phyloP scores from a whole-genome alignment of 805 yeast genomes.

The Maudiozyma turicensis region DNA sequence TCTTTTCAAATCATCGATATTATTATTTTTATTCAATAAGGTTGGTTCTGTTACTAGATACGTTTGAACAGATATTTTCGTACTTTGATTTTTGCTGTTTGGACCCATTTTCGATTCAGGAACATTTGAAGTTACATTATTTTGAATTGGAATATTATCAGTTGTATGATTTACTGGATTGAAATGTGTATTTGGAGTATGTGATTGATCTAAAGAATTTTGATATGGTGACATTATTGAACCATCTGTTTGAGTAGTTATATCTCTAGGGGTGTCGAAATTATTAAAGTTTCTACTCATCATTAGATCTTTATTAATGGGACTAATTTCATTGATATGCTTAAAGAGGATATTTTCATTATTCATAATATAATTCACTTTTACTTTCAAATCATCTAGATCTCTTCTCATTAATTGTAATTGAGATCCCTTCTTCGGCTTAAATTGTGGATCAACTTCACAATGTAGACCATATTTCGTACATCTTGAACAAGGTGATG shows the following conservation, averaged over 20 bases:
- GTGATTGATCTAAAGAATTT: not conserved
- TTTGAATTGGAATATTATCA: not conserved
- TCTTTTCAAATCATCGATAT: not conserved
- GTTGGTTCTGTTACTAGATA: constrained; percentile 37
- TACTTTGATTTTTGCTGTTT: not conserved
- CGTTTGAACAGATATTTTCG: constrained; percentile 33
- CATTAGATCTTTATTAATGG: constrained; percentile 2
- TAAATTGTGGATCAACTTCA: constrained; percentile 83
- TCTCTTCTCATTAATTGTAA: constrained; percentile 76
- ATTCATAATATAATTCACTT: constrained; percentile 55
- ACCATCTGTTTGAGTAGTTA: not conserved
- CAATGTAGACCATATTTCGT: constrained; percentile 69
- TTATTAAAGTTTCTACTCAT: not conserved
- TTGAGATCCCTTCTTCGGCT: constrained; percentile 88
- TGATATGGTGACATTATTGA: not conserved
- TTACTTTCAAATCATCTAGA: constrained; percentile 67
- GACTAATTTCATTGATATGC: constrained; percentile 1
- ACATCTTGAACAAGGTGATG: constrained; percentile 76
- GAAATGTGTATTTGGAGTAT: not conserved
- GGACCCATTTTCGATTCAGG: not conserved
- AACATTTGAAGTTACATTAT: not conserved
- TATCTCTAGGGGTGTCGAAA: not conserved
- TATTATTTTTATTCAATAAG: constrained; percentile 17
- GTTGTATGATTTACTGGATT: not conserved
- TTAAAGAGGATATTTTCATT: constrained; percentile 40